Conservation (phyloP, 768 basidiomycete genomes). For the Russula sp. region DNA sequence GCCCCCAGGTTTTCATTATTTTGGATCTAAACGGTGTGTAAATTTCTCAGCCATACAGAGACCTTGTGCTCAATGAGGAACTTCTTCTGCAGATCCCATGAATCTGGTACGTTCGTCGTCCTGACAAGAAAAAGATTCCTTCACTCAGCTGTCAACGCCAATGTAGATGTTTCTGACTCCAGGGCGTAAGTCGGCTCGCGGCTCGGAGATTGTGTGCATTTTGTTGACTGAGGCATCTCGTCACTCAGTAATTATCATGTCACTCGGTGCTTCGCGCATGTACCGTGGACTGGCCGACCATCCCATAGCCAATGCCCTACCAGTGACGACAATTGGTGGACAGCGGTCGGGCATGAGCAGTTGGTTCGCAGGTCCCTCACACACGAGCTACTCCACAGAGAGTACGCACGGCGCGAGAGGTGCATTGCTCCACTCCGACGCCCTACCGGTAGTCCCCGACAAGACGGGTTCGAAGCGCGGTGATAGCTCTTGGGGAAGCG, state of each 20-base stretch:
- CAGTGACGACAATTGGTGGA: not conserved
- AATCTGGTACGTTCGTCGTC: not conserved
- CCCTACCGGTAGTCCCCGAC: not conserved
- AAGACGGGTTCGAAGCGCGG: not conserved
- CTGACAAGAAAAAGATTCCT: not conserved
- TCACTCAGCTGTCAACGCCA: not conserved
- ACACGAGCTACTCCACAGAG: not conserved
- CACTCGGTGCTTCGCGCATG: not conserved
- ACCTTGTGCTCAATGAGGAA: not conserved
- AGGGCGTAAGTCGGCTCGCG: not conserved
- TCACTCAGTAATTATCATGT: slow-evolving; percentile 1
- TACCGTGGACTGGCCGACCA: not conserved
- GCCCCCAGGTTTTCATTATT: not conserved
- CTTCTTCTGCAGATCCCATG: not conserved
- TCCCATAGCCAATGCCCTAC: not conserved
- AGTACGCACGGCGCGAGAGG: not conserved
- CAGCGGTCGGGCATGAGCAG: not conserved
- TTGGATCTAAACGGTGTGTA: slow-evolving; percentile 5
- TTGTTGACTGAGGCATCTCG: not conserved
- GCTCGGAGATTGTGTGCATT: not conserved
- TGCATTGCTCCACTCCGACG: not conserved
- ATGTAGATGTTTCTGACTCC: slow-evolving; percentile 9
- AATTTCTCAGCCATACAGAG: not conserved
- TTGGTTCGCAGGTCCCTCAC: not conserved
- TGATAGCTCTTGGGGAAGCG: not conserved